Evolutionary conservation across 2,329 filamentous ascomycete species (phyloP).

Genomic region (Colletotrichum musae): DNA sequence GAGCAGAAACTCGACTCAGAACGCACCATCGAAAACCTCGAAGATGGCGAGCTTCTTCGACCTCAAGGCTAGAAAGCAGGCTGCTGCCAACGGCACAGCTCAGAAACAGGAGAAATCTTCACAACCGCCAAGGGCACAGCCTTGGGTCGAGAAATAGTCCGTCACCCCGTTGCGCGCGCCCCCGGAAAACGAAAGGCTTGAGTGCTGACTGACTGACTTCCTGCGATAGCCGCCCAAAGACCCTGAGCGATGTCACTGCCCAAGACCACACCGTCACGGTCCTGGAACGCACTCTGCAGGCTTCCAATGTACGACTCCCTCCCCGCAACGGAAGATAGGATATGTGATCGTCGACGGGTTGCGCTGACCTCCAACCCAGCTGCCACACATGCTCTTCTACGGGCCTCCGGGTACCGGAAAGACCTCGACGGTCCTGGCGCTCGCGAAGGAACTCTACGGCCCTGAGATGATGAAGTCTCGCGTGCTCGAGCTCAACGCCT

Average conservation of each 20-base stretch:
- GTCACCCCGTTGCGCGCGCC: constrained; percentile 44
- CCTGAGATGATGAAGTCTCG: constrained; percentile 93
- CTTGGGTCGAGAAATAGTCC: constrained; percentile 99
- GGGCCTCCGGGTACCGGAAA: constrained; percentile 98
- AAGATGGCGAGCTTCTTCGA: constrained; percentile 94
- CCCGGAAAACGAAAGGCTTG: background rate
- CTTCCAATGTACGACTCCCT: constrained; percentile 81
- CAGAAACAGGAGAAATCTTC: constrained; percentile 75
- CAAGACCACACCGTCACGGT: constrained; percentile 98
- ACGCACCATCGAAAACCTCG: background rate
- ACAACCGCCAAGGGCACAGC: constrained; percentile 79
- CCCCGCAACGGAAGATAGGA: no score
- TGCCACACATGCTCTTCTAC: constrained; percentile 99
- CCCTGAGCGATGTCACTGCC: constrained; percentile 92
- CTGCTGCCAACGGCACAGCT: constrained; percentile 74
- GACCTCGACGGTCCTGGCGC: constrained; percentile 95
- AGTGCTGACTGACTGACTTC: constrained; percentile 46
- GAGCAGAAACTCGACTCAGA: background rate
- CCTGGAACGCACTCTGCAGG: constrained; percentile 92
- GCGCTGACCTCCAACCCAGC: constrained; percentile 58
- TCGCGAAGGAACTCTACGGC: constrained; percentile 97
- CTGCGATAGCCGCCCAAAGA: constrained; percentile 84
- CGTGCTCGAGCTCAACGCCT: constrained; percentile 99
- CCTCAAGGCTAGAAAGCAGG: constrained; percentile 89
- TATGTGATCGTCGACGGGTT: constrained; percentile 7